Evolutionary conservation across 495 filamentous ascomycete species (phyloP).

Genomic region (Aspergillus sparsus): DNA sequence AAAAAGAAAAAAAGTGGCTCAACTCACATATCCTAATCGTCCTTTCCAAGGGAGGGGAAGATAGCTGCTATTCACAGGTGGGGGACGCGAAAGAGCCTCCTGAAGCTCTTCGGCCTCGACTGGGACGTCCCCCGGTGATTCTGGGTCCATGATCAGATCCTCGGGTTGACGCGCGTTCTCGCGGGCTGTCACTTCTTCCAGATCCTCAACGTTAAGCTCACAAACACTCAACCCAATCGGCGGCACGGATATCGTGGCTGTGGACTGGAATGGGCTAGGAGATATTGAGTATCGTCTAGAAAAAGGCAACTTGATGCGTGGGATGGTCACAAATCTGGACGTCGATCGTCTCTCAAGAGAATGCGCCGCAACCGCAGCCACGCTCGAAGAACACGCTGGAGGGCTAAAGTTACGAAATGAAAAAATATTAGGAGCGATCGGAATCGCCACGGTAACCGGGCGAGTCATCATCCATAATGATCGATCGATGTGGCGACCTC

Average conservation of each 20-base stretch:
- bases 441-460: slow-evolving; percentile 24
- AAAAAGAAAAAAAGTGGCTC: background rate
- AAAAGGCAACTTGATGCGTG: background rate
- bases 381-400: slow-evolving; percentile 8
- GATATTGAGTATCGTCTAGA: slow-evolving; percentile 11
- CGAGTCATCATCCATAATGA: slow-evolving; percentile 20
- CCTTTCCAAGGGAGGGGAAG: slow-evolving; percentile 94
- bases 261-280: slow-evolving; percentile 1
- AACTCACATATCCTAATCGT: slow-evolving; percentile 79
- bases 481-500: slow-evolving; percentile 31
- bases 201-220: background rate
- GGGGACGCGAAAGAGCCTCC: slow-evolving; percentile 60
- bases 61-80: slow-evolving; percentile 81
- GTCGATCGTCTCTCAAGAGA: slow-evolving; percentile 9
- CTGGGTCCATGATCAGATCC: slow-evolving; percentile 38
- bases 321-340: slow-evolving; percentile 16
- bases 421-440: slow-evolving; percentile 14
- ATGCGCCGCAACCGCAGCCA: slow-evolving; percentile 10
- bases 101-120: slow-evolving; percentile 46
- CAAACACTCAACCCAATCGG: background rate
- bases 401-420: slow-evolving; percentile 17
- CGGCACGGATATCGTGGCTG: background rate
- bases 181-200: background rate
- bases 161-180: slow-evolving; percentile 4
- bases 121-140: slow-evolving; percentile 50